Evolutionary conservation across 73 alveolate genomes (phyloP).

Genomic region (Halteria grandinella): DNA sequence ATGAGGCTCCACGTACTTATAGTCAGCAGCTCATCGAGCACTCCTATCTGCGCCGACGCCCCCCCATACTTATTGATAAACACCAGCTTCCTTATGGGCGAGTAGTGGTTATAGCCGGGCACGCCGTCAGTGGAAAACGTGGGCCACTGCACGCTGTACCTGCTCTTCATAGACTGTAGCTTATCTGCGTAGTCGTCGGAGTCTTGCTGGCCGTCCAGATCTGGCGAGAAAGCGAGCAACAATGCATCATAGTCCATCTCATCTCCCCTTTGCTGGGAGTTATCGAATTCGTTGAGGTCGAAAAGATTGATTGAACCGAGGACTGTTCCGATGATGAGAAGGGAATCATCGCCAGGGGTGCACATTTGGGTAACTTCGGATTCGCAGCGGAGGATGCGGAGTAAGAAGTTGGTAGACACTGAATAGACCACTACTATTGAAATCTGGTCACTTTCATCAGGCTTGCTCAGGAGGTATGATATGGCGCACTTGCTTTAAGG

Average conservation of each 20-base stretch:
- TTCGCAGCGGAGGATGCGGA: slow-evolving; percentile 36
- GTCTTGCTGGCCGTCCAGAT: neutral
- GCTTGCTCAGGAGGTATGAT: slow-evolving; percentile 24
- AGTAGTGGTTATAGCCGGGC: slow-evolving; percentile 29
- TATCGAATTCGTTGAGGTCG: slow-evolving; percentile 55
- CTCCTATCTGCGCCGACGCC: slow-evolving; percentile 42
- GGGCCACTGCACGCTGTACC: slow-evolving; percentile 47
- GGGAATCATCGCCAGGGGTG: slow-evolving; percentile 56
- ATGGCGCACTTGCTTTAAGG: slow-evolving; percentile 65
- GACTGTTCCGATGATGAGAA: slow-evolving; percentile 49
- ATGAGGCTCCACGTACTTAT: slow-evolving; percentile 38
- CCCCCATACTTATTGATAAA: slow-evolving; percentile 35
- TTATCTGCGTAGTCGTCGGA: neutral
- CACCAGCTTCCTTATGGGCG: slow-evolving; percentile 34
- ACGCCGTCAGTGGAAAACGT: slow-evolving; percentile 75
- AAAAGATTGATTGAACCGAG: slow-evolving; percentile 53
- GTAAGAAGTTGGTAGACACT: slow-evolving; percentile 28
- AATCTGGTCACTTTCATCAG: slow-evolving; percentile 9
- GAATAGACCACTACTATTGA: slow-evolving; percentile 31
- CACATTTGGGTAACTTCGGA: slow-evolving; percentile 56
- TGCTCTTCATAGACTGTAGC: slow-evolving; percentile 7
- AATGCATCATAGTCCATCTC: slow-evolving; percentile 24
- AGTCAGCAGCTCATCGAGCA: slow-evolving; percentile 30
- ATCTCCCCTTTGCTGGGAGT: no score
- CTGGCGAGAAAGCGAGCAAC: neutral